Evolutionary conservation across 495 filamentous ascomycete species (phyloP), one percentile per base, ranked within the genome.

Genomic region (Talaromyces thailandensis): DNA sequence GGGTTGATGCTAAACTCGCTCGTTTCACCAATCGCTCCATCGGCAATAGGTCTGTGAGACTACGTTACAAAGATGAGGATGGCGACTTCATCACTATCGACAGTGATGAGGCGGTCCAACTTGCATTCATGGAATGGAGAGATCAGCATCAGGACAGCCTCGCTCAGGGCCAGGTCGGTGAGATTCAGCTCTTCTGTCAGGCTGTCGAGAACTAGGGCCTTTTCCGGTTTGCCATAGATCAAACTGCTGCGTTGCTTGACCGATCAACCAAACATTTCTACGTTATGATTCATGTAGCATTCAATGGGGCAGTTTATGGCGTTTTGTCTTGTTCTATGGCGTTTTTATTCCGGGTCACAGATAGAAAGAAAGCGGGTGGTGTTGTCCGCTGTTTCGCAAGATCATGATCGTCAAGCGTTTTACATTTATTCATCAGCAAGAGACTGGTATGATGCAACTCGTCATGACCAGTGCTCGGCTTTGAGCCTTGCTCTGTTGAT

Each of bases 1-100:
- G 94, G n/a, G 97, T 98, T 68, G 95, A 98, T 72, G 89, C 89
- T 24, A 98, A 98, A 73, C 82, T 98, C 65, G 87, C 86, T 43
- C 84, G 91, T 51, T 88, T 90, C 64, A 93, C 91, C 8, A 87
- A 82, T 66, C 86, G 87, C 64, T 90, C 88, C 16, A 92, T 96
- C 67, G 84, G 85, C 62, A 83, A 81, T 66, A 89, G 90, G 62
- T 86, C 85, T 57, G 82, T 95, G 64, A 88, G 89, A 71, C 74
- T 98, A 52, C 89, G 90, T 62, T 98, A 98, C 73, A 82, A 86
- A 55, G 95, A 98, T 69, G 93, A 96, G 62, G 91, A 96, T 65
- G 89, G 89, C 11, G 95, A 98, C 69, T 92, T 86, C 68, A 90
- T 98, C 51, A 93, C 85, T 18, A 98, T 98, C 65, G 86, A 93